A percentile compares a stretch with the other conserved stretches of the same genome.
These are phyloP conservation scores for Hordeum pubiflorum DNA, from an alignment of 202 grass and related monocot genomes.

Conservation along the genomic window DNA sequence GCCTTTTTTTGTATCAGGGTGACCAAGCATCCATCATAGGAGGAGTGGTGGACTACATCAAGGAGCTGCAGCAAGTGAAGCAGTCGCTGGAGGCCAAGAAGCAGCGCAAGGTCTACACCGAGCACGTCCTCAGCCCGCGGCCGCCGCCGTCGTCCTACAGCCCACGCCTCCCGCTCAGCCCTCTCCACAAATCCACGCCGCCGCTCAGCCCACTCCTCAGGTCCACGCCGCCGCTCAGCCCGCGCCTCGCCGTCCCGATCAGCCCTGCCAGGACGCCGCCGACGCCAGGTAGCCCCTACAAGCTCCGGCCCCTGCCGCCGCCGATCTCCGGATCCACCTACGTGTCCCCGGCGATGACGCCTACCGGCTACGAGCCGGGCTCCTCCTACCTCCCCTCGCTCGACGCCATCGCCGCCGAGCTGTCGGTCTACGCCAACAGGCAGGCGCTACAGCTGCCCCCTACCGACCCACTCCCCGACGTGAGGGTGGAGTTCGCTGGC, in stretches of 20 bases:
- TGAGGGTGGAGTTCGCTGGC: conserved; percentile 82
- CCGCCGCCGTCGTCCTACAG: conserved; percentile 31
- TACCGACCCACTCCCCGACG: conserved; percentile 31
- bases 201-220: conserved; percentile 49
- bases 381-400: conserved; percentile 28
- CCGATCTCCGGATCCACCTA: neutral
- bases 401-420: conserved; percentile 23
- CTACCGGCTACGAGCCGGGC: conserved; percentile 8
- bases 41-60: conserved; percentile 96
- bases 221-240: conserved; percentile 55
- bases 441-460: conserved; percentile 8
- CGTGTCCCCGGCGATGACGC: conserved; percentile 35
- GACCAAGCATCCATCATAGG: conserved; percentile 99
- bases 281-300: conserved; percentile 51
- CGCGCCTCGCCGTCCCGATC: conserved; percentile 41
- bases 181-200: conserved; percentile 36
- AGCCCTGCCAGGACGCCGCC: conserved; percentile 59
- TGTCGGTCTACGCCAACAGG: conserved; percentile 39
- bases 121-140: conserved; percentile 58
- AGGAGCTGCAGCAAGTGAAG: conserved; percentile 82
- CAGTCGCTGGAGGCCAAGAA: conserved; percentile 91
- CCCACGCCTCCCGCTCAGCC: conserved; percentile 55
- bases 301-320: conserved; percentile 10
- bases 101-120: conserved; percentile 77
- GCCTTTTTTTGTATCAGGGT: conserved; percentile 34